These are phyloP conservation scores for Incumbomyces delicatus DNA, from an alignment of 2,329 filamentous ascomycete species.

Conservation along the genomic window DNA sequence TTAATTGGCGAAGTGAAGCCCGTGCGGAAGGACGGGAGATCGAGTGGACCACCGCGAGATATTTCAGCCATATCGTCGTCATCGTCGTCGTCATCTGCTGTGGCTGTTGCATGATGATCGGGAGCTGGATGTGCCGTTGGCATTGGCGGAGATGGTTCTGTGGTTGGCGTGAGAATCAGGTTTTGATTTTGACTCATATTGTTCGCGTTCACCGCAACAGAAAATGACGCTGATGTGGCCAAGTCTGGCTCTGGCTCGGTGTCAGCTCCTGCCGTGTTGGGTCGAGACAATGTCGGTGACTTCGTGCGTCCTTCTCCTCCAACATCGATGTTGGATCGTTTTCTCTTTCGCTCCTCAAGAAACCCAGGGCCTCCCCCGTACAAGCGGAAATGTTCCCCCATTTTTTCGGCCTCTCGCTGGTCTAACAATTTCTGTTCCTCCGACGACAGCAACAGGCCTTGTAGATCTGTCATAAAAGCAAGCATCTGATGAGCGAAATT, in stretches of 20 bases:
- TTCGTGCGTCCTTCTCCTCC: conserved; percentile 3
- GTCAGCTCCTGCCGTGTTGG: conserved; percentile 5
- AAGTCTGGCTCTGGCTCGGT: conserved; percentile 5
- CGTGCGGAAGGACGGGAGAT: conserved; percentile 19
- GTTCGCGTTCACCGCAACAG: not conserved
- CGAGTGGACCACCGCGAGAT: conserved; percentile 18
- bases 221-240: not conserved
- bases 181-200: not conserved
- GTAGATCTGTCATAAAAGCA: conserved; percentile 21
- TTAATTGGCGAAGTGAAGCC: conserved; percentile 18
- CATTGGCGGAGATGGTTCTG: conserved; percentile 3
- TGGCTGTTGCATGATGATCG: not conserved
- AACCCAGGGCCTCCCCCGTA: not conserved
- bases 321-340: conserved; percentile 5
- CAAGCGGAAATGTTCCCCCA: conserved; percentile 8
- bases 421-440: conserved; percentile 16
- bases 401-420: conserved; percentile 17
- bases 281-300: conserved; percentile 1
- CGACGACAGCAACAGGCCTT: conserved; percentile 17
- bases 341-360: conserved; percentile 10
- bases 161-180: conserved; percentile 4
- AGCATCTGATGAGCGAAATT: conserved; percentile 21
- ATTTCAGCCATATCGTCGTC: conserved; percentile 20
- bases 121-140: conserved; percentile 6
- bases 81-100: conserved; percentile 15